Evolutionary conservation across 176 grass and related monocot species (phyloP), one percentile per base, ranked within the genome.

Genomic region (Oryza glumipatula): DNA sequence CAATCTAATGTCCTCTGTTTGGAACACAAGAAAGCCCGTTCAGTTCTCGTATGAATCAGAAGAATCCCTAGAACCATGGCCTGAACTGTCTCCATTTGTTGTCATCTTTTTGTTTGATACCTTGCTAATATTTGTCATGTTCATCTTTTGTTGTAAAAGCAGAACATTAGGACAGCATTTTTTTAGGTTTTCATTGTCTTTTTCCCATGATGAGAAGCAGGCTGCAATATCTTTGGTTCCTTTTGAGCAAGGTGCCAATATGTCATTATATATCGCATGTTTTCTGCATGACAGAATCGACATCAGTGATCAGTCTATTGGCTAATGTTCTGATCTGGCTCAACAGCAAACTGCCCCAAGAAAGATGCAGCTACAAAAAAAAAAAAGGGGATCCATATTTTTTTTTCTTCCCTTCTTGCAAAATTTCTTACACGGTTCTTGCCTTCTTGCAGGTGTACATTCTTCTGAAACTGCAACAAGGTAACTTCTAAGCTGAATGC

Each of bases 101-200:
- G n/a, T 54, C 66, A 12, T 76, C 39, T 9, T 73, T 73, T 21
- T 13, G 9, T 13, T 45, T 45, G 9, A 35, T 71, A 24, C 72
- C 1, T 49, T 72, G 15, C 13, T 0, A 48, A 64, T 39, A 41
- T 49, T 71, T 77, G 17, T 66, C 19, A 28, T 7, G 71, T 63
- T 39, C 3, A 43, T 48, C 5, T 0, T 15, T 10, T 65, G 46
- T 23, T 84, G 30, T 67, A 16, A 26, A 36, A 22, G 5, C 21
- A 36, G 30, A 49, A 1, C 14, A 51, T 77, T 73, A 58, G 17
- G 54, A 58, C 54, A n/a, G 1, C 64, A 6, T 16, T 66, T 15
- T 75, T 74, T 86, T 52, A 8, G n/a, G 77, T 72, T 86, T 19
- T 26, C 68, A 22, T 48, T 39, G 44, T 67, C 9, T 28, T 43